phyloP scores from a whole-genome alignment of 2,329 filamentous ascomycete genomes.

The Aspergillus sp. region DNA sequence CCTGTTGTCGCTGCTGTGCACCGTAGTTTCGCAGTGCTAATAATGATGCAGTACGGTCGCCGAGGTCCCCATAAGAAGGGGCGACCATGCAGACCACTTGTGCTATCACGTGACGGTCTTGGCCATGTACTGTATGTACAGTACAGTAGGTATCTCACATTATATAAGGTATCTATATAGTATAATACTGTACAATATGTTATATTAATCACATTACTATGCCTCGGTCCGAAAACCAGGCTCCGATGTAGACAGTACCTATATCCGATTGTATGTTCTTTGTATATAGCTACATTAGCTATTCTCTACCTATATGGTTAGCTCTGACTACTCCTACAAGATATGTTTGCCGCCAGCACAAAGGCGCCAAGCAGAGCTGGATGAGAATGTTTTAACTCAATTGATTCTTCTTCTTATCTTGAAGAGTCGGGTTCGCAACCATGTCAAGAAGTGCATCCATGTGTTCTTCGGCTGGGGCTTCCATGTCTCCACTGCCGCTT shows the following conservation, averaged over 20 bases:
- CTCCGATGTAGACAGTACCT: too few relatives aligned
- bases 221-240: too few relatives aligned
- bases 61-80: background rate
- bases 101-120: background rate
- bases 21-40: constrained; percentile 27
- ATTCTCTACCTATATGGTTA: too few relatives aligned
- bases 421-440: constrained; percentile 56
- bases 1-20: constrained; percentile 36
- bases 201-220: too few relatives aligned
- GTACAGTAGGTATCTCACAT: too few relatives aligned
- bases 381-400: constrained; percentile 19
- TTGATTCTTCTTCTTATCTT: constrained; percentile 45
- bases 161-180: too few relatives aligned
- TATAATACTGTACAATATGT: too few relatives aligned
- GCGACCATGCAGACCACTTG: background rate
- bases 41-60: background rate
- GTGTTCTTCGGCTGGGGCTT: constrained; percentile 37
- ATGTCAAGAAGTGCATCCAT: constrained; percentile 58
- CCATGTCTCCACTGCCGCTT: constrained; percentile 23
- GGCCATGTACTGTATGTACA: too few relatives aligned
- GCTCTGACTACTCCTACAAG: too few relatives aligned
- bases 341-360: too few relatives aligned
- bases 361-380: background rate
- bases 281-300: too few relatives aligned
- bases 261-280: too few relatives aligned